phyloP scores from a whole-genome alignment of 495 filamentous ascomycete genomes.

The Aspergillus sparsus region DNA sequence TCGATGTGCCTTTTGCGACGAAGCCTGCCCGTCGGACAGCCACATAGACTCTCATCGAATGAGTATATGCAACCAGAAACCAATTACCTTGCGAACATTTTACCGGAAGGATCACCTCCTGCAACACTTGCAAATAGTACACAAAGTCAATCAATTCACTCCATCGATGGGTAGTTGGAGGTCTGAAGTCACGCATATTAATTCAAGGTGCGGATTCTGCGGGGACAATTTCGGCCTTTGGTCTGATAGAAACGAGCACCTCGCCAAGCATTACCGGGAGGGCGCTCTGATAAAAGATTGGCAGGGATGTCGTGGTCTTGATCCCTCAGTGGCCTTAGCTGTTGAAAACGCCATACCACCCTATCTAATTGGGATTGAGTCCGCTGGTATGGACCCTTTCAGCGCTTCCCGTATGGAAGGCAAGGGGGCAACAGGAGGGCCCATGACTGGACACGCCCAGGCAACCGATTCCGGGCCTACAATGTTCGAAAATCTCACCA shows the following conservation, averaged over 20 bases:
- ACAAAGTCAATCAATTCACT: constrained; percentile 56
- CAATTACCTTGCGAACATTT: constrained; percentile 59
- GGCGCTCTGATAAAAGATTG: constrained; percentile 65
- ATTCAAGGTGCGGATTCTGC: constrained; percentile 68
- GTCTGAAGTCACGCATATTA: constrained; percentile 55
- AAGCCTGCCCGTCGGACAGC: constrained; percentile 14
- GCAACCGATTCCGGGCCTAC: neutral
- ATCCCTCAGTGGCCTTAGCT: constrained; percentile 58
- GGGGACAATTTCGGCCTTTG: constrained; percentile 58
- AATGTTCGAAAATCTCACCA: constrained; percentile 13
- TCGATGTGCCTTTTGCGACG: constrained; percentile 27
- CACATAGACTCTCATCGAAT: constrained; percentile 57
- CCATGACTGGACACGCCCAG: neutral
- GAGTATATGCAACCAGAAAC: constrained; percentile 61
- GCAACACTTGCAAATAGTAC: constrained; percentile 73
- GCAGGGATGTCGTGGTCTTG: constrained; percentile 69
- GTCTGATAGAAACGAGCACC: constrained; percentile 60
- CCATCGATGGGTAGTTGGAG: constrained; percentile 69
- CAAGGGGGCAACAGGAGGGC: neutral
- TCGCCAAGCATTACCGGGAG: constrained; percentile 63
- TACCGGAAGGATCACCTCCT: constrained; percentile 79
- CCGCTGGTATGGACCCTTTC: constrained; percentile 22
- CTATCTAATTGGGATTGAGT: constrained; percentile 35
- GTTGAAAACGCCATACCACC: constrained; percentile 68
- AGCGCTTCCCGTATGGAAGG: constrained; percentile 13